These are phyloP conservation scores for Suillus fuscotomentosus DNA, from an alignment of 768 basidiomycete genomes.

Conservation along the genomic window DNA sequence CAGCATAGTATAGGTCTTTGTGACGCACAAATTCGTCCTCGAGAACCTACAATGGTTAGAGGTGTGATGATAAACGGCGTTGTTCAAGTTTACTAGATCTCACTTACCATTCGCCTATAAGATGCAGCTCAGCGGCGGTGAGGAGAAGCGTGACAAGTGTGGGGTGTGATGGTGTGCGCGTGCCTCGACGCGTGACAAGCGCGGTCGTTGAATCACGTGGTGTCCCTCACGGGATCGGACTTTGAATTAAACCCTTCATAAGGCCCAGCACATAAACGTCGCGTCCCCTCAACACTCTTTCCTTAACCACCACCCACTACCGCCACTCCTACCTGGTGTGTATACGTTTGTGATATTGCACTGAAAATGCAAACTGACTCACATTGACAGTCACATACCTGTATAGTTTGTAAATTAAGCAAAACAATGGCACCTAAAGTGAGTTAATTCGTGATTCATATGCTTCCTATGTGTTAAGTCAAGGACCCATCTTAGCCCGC, in stretches of 20 bases:
- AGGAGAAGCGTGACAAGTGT: not conserved
- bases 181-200: conserved; percentile 32
- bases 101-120: not conserved
- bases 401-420: conserved; percentile 30
- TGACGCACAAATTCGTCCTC: not conserved
- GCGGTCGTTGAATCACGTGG: conserved; percentile 37
- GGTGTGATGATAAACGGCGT: too few relatives aligned
- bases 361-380: conserved; percentile 13
- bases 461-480: conserved; percentile 15
- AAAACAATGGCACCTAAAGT: conserved; percentile 39
- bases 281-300: conserved; percentile 27
- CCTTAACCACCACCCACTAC: conserved; percentile 29
- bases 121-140: not conserved
- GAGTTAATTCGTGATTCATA: conserved; percentile 6
- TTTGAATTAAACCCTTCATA: conserved; percentile 36
- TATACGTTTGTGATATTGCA: conserved; percentile 3
- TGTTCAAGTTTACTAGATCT: not conserved
- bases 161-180: conserved; percentile 13
- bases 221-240: conserved; percentile 26
- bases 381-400: conserved; percentile 25
- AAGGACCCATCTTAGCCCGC: conserved; percentile 33
- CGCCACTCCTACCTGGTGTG: conserved; percentile 22
- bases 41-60: not conserved
- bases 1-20: not conserved
- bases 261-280: conserved; percentile 27